Base-by-base conservation (phyloP, 73 alveolate species). In the Durusdinium trenchii region DNA sequence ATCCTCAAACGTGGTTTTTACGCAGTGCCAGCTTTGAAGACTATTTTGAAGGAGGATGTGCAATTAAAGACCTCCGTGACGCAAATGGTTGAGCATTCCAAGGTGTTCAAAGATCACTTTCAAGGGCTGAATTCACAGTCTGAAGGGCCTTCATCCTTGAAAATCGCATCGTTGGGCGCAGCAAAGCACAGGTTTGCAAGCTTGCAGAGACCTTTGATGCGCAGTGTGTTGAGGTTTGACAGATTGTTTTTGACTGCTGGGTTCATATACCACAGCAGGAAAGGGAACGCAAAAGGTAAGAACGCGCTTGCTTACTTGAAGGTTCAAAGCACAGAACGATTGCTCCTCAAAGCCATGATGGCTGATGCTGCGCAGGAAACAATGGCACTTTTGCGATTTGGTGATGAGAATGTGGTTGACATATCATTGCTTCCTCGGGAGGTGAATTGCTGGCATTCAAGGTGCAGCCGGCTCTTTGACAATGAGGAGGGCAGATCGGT, bases 311-410 rank as follows among this genome's bases (percentile, higher is more conserved):
- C 46, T 6, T 82, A 48, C 35, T 50, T 82, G 64, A n/a, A 46
- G 47, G 73, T 48, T n/a, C 92, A 82, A 30, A 82, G 42, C 61
- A 76, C 86, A 42, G 86, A 76, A 76, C 60, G 86, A 3, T 38
- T 76, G 4, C 18, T 76, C 45, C 23, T 76, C 42, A 76, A 76
- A 23, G 86, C 86, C 36, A 7, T 76, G 86, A 76, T 76, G 86
- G 86, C 86, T 16, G 86, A 76, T 43, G 86, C 86, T 3, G 73
- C 92, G 4, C 73, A 82, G 48, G 92, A 82, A 32, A 82, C 92
- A 12, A 82, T 82, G 73, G 71, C 64, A 1, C 92, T 82, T 16
- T 50, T 82, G 73, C 92, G 92, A 2, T 82, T 82, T 35, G 64
- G 73, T 18, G 92, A 82, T 30, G 64, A 48, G 48, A 50, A 46